These are phyloP conservation scores for Cordyceps javanica DNA, from an alignment of 2,329 filamentous ascomycete species.

Conservation along the genomic window DNA sequence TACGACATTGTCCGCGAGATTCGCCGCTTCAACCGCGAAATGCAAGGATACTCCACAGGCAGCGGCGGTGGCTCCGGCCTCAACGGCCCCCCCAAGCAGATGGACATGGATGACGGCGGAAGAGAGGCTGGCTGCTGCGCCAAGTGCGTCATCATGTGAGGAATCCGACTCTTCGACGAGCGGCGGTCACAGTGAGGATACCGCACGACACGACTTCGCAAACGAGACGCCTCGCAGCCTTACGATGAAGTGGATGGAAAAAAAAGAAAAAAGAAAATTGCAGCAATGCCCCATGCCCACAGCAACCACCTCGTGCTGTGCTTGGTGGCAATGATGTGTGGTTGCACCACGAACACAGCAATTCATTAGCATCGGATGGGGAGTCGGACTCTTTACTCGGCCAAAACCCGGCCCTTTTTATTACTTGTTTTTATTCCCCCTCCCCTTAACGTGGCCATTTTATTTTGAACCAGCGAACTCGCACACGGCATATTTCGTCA, in stretches of 20 bases:
- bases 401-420: conserved; percentile 18
- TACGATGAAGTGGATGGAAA: background rate
- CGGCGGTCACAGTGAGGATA: background rate
- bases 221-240: conserved; percentile 3
- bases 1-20: conserved; percentile 98
- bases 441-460: conserved; percentile 13
- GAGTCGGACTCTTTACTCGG: conserved; percentile 33
- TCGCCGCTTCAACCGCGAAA: conserved; percentile 95
- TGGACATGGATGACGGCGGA: conserved; percentile 69
- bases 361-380: conserved; percentile 32
- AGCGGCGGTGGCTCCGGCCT: conserved; percentile 58
- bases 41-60: conserved; percentile 76
- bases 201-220: conserved; percentile 1
- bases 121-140: conserved; percentile 72
- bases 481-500: conserved; percentile 1
- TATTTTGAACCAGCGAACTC: conserved; percentile 10
- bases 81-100: conserved; percentile 61
- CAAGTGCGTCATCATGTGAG: conserved; percentile 84
- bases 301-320: background rate
- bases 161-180: conserved; percentile 1
- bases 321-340: conserved; percentile 1
- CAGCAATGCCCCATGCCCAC: conserved; percentile 2
- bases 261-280: conserved; percentile 4
- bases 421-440: conserved; percentile 17
- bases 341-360: conserved; percentile 18